Conservation (phyloP, 139 green algal species). For the Picochlorum sp. region DNA sequence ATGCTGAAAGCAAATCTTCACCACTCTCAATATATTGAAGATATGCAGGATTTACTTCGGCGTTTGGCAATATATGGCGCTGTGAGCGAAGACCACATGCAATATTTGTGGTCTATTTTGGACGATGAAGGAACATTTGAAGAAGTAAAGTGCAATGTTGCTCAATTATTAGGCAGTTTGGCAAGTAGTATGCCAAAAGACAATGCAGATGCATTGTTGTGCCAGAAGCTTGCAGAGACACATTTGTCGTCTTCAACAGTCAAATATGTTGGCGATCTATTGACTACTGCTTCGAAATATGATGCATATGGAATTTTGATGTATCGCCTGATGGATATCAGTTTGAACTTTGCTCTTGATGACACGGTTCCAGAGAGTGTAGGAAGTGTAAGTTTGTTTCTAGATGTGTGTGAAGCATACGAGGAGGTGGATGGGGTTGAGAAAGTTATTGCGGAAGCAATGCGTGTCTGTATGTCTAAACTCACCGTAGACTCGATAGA, state of each 20-base stretch:
- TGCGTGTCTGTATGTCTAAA: too few relatives aligned
- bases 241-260: too few relatives aligned
- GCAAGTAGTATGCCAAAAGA: conserved; percentile 33
- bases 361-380: too few relatives aligned
- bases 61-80: conserved; percentile 33
- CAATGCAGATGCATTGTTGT: background rate
- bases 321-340: too few relatives aligned
- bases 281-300: too few relatives aligned
- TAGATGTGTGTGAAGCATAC: conserved; percentile 1
- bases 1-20: conserved; percentile 79
- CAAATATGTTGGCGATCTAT: too few relatives aligned
- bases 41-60: conserved; percentile 55
- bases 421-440: conserved; percentile 11
- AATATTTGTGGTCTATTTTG: conserved; percentile 71
- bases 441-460: too few relatives aligned
- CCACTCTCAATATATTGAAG: conserved; percentile 79
- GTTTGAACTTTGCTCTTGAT: too few relatives aligned
- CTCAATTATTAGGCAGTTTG: conserved; percentile 59
- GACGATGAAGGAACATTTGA: conserved; percentile 80
- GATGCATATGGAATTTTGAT: too few relatives aligned
- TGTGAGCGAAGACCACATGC: conserved; percentile 56
- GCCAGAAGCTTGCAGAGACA: too few relatives aligned
- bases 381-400: conserved; percentile 12
- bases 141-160: conserved; percentile 73
- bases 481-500: too few relatives aligned